A percentile compares a stretch with the other conserved stretches of the same genome.
These are phyloP conservation scores for Lachancea meyersii DNA, from an alignment of 805 yeast genomes.

Conservation along the genomic window DNA sequence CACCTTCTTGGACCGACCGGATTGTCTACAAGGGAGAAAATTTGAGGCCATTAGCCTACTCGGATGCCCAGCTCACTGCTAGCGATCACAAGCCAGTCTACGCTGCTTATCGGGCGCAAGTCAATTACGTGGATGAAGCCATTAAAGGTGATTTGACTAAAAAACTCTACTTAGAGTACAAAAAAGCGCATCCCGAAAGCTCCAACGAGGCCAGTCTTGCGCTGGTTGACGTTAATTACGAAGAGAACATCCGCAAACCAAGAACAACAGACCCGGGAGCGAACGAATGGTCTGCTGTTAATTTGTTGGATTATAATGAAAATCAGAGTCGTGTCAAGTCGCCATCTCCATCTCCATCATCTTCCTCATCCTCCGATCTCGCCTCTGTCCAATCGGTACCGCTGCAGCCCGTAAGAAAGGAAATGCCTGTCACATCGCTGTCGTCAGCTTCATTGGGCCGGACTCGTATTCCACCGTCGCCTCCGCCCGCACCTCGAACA, in stretches of 20 bases:
- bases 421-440: slow-evolving; percentile 1
- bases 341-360: slow-evolving; percentile 4
- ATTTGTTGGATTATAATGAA: slow-evolving; percentile 12
- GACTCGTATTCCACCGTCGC: slow-evolving; percentile 19
- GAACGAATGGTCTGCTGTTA: slow-evolving; percentile 9
- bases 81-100: slow-evolving; percentile 95
- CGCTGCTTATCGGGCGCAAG: slow-evolving; percentile 64
- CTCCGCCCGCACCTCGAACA: slow-evolving; percentile 13
- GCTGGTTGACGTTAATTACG: slow-evolving; percentile 14
- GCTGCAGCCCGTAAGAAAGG: slow-evolving; percentile 14
- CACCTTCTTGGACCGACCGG: slow-evolving; percentile 97
- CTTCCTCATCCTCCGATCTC: slow-evolving; percentile 7
- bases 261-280: not conserved
- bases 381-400: slow-evolving; percentile 12
- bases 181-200: slow-evolving; percentile 33
- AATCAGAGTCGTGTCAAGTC: not conserved
- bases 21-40: slow-evolving; percentile 58
- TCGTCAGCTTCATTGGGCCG: slow-evolving; percentile 8
- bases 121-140: slow-evolving; percentile 62
- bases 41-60: slow-evolving; percentile 61
- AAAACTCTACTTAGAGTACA: slow-evolving; percentile 54
- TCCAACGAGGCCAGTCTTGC: slow-evolving; percentile 17
- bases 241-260: not conserved
- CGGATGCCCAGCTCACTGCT: slow-evolving; percentile 53
- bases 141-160: slow-evolving; percentile 49